Base-by-base conservation (phyloP, 768 basidiomycete species). In the Lenzites betulinus region DNA sequence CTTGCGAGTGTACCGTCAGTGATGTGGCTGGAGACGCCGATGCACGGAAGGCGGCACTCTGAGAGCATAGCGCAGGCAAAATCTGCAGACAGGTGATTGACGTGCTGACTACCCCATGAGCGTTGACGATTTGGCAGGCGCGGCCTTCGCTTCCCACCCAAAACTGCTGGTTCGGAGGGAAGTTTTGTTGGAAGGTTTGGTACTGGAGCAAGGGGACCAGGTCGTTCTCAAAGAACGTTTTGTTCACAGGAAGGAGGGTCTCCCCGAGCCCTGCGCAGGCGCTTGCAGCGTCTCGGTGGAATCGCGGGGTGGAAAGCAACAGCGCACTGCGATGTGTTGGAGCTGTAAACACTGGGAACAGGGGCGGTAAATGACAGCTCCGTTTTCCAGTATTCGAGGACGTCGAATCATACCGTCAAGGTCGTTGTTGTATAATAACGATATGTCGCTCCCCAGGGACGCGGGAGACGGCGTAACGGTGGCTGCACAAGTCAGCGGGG, bases 1-100 rank as follows among this genome's bases (percentile, higher is more conserved):
- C 61, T 4, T 66, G 46, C 0, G 70, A 65, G 4, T 54, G 54
- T 0, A 71, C 66, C 0, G 68, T 65, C 20, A 68, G 23, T 36
- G 62, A 58, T 20, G 66, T 41, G 7, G 56, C 51, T 7, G 70
- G 62, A 13, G 43, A 35, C 22, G 67, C 61, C 28, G 48, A 46
- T 13, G 39, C 62, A 7, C 51, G 54, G 30, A 60, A 62, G 5
- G 33, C 58, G 3, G 67, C 60, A 25, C 66, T 69, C 54, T 71
- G 68, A 4, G 66, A 59, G 59, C 70, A 71, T 13, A 71, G 51
- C 6, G 58, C 68, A 35, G 70, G 70, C 36, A 71, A 50, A 28
- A 38, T 36, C 22, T 42, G 25, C 13, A 60, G 22, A 42, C 70
- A 71, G 1, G 64, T 57, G 16, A 49, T 5, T 1, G 66, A 55